Conservation (phyloP, 768 basidiomycete genomes). For the Cystobasidiopsis lactophilus region DNA sequence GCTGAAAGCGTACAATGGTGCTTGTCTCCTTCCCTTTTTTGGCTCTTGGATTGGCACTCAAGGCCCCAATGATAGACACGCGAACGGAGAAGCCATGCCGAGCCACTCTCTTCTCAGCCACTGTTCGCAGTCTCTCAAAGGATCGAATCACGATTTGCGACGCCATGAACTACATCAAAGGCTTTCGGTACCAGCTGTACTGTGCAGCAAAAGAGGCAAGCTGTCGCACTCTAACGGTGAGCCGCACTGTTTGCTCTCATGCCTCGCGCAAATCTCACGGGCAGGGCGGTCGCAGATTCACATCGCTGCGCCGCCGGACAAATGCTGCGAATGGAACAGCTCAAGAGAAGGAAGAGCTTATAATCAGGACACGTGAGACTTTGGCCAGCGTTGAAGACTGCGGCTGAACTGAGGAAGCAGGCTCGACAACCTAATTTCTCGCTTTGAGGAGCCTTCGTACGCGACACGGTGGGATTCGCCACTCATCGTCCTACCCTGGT, state of each 20-base stretch:
- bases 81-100: constrained; percentile 65
- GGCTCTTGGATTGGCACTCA: background rate
- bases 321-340: constrained; percentile 56
- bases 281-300: constrained; percentile 23
- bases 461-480: constrained; percentile 99
- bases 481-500: constrained; percentile 59
- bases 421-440: constrained; percentile 58
- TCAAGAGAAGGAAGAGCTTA: constrained; percentile 35
- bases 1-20: constrained; percentile 16
- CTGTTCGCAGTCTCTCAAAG: constrained; percentile 47
- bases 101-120: constrained; percentile 55
- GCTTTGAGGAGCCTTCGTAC: constrained; percentile 90
- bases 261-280: background rate
- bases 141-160: constrained; percentile 66
- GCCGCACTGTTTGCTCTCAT: constrained; percentile 20
- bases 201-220: constrained; percentile 78
- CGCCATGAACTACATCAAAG: constrained; percentile 90
- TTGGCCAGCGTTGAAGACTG: background rate
- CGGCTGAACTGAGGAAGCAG: constrained; percentile 26
- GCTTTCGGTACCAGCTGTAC: constrained; percentile 93
- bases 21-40: background rate
- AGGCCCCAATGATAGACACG: constrained; percentile 24
- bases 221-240: constrained; percentile 64
- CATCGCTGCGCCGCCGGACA: constrained; percentile 36
- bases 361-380: constrained; percentile 45